A percentile compares a stretch with the other conserved stretches of the same genome.
Conservation (phyloP, 116 monocot genomes). For the Cymodocea nodosa region DNA sequence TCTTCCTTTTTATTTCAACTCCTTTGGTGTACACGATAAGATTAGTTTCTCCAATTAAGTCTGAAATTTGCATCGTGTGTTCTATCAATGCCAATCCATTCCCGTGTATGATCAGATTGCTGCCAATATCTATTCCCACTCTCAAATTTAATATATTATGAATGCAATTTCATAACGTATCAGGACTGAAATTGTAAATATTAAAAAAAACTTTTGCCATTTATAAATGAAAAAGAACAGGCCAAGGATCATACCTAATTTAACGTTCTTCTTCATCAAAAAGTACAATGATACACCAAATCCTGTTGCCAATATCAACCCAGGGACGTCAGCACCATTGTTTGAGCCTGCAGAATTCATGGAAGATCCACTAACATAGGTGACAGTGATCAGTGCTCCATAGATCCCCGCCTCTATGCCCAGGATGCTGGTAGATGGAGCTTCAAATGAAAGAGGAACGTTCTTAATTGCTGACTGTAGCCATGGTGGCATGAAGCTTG, state of each 20-base stretch:
- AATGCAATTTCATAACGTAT: too few relatives aligned
- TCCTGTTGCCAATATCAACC: constrained; percentile 60
- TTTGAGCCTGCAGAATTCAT: constrained; percentile 36
- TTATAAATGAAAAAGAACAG: not conserved
- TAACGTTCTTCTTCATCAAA: constrained; percentile 65
- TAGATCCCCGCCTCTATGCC: constrained; percentile 74
- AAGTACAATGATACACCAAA: constrained; percentile 94
- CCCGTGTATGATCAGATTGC: too few relatives aligned
- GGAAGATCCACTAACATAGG: constrained; percentile 63
- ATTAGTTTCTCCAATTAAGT: too few relatives aligned
- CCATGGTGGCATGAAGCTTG: constrained; percentile 55
- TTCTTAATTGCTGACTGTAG: constrained; percentile 47
- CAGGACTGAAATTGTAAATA: too few relatives aligned
- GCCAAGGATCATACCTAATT: constrained; percentile 35
- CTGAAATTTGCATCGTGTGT: too few relatives aligned
- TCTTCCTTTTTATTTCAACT: too few relatives aligned
- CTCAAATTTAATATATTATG: too few relatives aligned
- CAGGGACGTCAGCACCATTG: constrained; percentile 78
- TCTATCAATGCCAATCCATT: too few relatives aligned
- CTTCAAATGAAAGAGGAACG: constrained; percentile 56
- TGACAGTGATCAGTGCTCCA: constrained; percentile 78
- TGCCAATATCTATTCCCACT: too few relatives aligned
- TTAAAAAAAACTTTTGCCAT: not conserved
- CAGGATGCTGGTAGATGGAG: constrained; percentile 52
- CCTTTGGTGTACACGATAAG: too few relatives aligned